Percentiles rank a stretch among this genome's conserved stretches.
These are phyloP conservation scores for Pseudoperonospora humuli DNA, from an alignment of 352 stramenopile species.

Conservation along the genomic window DNA sequence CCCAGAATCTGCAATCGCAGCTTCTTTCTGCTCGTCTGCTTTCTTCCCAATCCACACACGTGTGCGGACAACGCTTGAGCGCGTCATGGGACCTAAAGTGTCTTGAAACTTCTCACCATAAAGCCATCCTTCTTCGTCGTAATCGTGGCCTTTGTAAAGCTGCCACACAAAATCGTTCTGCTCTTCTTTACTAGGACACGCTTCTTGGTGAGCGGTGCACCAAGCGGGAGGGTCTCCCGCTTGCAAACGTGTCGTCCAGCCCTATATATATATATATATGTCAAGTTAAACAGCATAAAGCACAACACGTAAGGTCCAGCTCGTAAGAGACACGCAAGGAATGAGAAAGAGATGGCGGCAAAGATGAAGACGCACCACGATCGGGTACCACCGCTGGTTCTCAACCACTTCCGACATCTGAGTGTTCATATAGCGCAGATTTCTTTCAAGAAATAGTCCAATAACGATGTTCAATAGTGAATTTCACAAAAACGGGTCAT, in stretches of 20 bases:
- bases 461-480: too few species aligned
- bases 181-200: constrained; percentile 45
- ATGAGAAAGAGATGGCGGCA: neutral
- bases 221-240: constrained; percentile 65
- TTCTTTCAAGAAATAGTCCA: too few species aligned
- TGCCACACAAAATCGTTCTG: constrained; percentile 57
- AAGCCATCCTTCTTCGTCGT: constrained; percentile 81
- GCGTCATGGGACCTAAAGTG: constrained; percentile 52
- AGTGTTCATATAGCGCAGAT: too few species aligned
- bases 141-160: constrained; percentile 80
- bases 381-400: constrained; percentile 81
- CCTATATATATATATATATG: too few species aligned
- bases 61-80: constrained; percentile 60
- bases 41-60: constrained; percentile 67
- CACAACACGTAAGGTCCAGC: neutral
- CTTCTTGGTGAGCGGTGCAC: constrained; percentile 38
- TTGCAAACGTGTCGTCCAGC: constrained; percentile 63
- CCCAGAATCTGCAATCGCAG: neutral
- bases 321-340: neutral
- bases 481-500: too few species aligned
- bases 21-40: constrained; percentile 22
- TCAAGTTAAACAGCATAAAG: neutral
- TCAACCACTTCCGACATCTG: constrained; percentile 78
- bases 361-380: constrained; percentile 43
- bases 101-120: constrained; percentile 66